Conservation (phyloP, 169 alveolate species). For the Toxoplasma gondii region DNA sequence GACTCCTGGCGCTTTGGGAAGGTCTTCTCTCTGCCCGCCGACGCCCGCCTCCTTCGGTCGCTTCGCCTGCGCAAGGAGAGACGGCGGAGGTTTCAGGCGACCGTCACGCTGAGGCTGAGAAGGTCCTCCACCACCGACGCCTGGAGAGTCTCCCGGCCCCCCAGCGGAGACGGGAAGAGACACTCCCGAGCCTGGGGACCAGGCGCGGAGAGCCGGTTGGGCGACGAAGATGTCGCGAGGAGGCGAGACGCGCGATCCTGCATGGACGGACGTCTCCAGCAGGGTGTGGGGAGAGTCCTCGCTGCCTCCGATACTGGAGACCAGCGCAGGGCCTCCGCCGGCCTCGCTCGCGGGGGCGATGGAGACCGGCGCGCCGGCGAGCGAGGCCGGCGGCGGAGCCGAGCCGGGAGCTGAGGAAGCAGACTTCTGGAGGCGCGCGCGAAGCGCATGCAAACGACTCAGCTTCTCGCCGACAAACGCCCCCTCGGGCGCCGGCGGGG, state of each 20-base stretch:
- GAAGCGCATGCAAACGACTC: neutral
- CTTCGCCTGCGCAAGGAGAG: neutral
- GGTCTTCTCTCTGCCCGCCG: neutral
- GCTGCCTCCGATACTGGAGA: too few species aligned
- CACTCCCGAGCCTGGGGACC: neutral
- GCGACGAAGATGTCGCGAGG: neutral
- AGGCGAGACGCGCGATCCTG: neutral
- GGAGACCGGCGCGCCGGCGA: neutral
- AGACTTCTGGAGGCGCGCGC: neutral
- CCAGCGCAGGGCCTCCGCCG: too few species aligned
- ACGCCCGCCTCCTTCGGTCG: neutral
- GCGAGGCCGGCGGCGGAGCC: neutral
- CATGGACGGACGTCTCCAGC: neutral
- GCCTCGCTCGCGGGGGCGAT: neutral
- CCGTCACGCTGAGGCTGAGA: constrained; percentile 38
- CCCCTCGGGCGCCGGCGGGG: neutral
- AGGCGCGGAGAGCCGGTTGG: neutral
- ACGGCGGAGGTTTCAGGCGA: constrained; percentile 56
- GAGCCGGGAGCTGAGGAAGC: neutral
- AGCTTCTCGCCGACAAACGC: constrained; percentile 18
- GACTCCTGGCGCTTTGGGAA: neutral
- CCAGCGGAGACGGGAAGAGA: neutral
- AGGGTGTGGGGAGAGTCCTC: too few species aligned
- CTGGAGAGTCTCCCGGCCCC: neutral
- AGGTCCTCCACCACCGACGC: neutral